phyloP scores from a whole-genome alignment of 257 asterid genomes.

The Eucommia ulmoides region DNA sequence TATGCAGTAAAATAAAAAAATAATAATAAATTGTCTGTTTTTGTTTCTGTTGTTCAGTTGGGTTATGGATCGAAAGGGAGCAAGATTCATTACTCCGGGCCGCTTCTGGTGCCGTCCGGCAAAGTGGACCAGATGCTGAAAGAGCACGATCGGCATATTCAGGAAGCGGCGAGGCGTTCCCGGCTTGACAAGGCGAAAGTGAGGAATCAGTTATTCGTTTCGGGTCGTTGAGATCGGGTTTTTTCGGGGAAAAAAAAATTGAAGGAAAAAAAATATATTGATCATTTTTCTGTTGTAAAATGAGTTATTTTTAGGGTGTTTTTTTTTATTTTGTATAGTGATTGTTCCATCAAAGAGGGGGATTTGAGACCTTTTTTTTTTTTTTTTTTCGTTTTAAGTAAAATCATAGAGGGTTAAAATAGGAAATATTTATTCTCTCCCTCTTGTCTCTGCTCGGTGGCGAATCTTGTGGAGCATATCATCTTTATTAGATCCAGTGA shows the following conservation, averaged over 20 bases:
- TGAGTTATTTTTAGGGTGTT: slow-evolving; percentile 11
- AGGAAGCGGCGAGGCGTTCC: slow-evolving; percentile 83
- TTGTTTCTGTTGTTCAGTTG: slow-evolving; percentile 20
- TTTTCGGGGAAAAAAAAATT: slow-evolving; percentile 9
- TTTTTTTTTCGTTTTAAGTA: too few relatives aligned
- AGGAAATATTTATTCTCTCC: slow-evolving; percentile 12
- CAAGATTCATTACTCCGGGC: slow-evolving; percentile 91
- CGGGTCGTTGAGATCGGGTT: slow-evolving; percentile 44
- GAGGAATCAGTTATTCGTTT: slow-evolving; percentile 45
- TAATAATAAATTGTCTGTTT: not conserved
- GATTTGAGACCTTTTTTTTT: slow-evolving; percentile 10
- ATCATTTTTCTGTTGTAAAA: slow-evolving; percentile 22
- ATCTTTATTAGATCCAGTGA: not conserved
- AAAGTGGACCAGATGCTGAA: slow-evolving; percentile 79
- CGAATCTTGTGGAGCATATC: slow-evolving; percentile 9
- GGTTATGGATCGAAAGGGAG: slow-evolving; percentile 73
- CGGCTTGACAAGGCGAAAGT: slow-evolving; percentile 77
- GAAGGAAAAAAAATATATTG: slow-evolving; percentile 6
- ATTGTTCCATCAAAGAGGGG: slow-evolving; percentile 13
- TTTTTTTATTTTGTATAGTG: slow-evolving; percentile 34
- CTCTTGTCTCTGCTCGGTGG: not conserved
- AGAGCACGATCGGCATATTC: slow-evolving; percentile 88
- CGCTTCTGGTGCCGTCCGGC: slow-evolving; percentile 72
- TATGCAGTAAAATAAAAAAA: not conserved
- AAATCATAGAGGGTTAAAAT: slow-evolving; percentile 23